phyloP scores from a whole-genome alignment of 495 filamentous ascomycete species.

The Aspergillus affinis region DNA sequence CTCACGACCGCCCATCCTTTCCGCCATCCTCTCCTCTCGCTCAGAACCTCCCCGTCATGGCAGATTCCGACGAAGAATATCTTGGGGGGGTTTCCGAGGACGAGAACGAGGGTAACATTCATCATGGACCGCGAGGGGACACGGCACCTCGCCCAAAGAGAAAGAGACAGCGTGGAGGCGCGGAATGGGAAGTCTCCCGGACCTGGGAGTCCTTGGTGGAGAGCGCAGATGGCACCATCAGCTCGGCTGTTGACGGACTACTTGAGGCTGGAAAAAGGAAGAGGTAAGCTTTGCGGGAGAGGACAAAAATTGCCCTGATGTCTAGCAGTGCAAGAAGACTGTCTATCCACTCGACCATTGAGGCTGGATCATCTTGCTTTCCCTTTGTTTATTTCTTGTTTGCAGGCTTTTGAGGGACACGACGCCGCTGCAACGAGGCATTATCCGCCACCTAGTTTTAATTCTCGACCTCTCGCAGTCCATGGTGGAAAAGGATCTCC shows the following conservation, averaged over 20 bases:
- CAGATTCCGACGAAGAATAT: constrained; percentile 78
- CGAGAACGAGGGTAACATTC: constrained; percentile 68
- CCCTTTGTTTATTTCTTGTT: constrained; percentile 3
- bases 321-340: neutral
- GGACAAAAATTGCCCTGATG: neutral
- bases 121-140: constrained; percentile 41
- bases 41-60: constrained; percentile 25
- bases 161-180: constrained; percentile 56
- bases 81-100: constrained; percentile 77
- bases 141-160: constrained; percentile 41
- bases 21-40: constrained; percentile 6
- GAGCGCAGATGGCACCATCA: constrained; percentile 73
- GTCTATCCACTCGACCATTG: neutral
- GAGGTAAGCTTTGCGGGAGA: constrained; percentile 48
- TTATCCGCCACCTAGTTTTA: constrained; percentile 90
- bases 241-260: constrained; percentile 64
- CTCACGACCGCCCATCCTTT: constrained; percentile 6
- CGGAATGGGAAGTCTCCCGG: constrained; percentile 56
- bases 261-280: constrained; percentile 73
- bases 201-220: constrained; percentile 69
- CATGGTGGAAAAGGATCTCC: constrained; percentile 93
- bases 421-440: constrained; percentile 90
- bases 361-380: constrained; percentile 12
- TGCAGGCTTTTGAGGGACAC: constrained; percentile 80
- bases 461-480: constrained; percentile 91